phyloP scores from a whole-genome alignment of 2,329 filamentous ascomycete genomes.

The Fusarium sp. region DNA sequence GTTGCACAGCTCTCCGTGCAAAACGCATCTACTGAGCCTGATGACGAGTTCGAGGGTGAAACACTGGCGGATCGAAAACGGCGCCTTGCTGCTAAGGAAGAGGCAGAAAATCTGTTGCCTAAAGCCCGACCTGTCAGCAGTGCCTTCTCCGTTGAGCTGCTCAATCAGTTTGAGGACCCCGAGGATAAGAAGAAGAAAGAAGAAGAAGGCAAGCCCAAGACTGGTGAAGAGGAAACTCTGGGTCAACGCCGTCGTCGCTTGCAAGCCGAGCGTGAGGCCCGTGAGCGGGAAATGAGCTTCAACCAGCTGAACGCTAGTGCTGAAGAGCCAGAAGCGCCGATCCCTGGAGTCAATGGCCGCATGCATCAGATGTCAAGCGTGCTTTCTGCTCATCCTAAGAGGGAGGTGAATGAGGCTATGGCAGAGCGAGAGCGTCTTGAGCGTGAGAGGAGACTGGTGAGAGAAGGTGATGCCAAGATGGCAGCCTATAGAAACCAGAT shows the following conservation, averaged over 20 bases:
- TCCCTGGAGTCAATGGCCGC: conserved; percentile 46
- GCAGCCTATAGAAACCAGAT: conserved; percentile 63
- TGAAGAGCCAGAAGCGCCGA: conserved; percentile 10
- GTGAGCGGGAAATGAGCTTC: conserved; percentile 65
- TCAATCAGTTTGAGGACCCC: conserved; percentile 71
- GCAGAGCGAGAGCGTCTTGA: conserved; percentile 58
- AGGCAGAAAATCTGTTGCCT: conserved; percentile 60
- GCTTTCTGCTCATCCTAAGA: conserved; percentile 58
- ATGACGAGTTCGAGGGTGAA: conserved; percentile 70
- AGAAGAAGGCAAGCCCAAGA: conserved; percentile 52
- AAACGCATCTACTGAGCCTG: conserved; percentile 56
- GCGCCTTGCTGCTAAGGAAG: conserved; percentile 71
- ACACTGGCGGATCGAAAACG: conserved; percentile 75
- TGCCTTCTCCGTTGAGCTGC: conserved; percentile 76
- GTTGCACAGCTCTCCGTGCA: conserved; percentile 20
- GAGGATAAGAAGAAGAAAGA: conserved; percentile 58
- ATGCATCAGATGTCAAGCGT: conserved; percentile 71
- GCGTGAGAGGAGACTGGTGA: conserved; percentile 56
- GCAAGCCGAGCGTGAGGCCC: conserved; percentile 76
- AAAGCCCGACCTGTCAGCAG: conserved; percentile 70
- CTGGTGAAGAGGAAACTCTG: conserved; percentile 77
- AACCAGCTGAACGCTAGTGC: conserved; percentile 44
- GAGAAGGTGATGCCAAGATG: conserved; percentile 63
- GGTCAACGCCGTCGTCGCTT: conserved; percentile 81
- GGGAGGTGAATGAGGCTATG: conserved; percentile 55